Base-by-base conservation (phyloP, 2,329 filamentous ascomycete species). In the Phyllosticta ampelicida region DNA sequence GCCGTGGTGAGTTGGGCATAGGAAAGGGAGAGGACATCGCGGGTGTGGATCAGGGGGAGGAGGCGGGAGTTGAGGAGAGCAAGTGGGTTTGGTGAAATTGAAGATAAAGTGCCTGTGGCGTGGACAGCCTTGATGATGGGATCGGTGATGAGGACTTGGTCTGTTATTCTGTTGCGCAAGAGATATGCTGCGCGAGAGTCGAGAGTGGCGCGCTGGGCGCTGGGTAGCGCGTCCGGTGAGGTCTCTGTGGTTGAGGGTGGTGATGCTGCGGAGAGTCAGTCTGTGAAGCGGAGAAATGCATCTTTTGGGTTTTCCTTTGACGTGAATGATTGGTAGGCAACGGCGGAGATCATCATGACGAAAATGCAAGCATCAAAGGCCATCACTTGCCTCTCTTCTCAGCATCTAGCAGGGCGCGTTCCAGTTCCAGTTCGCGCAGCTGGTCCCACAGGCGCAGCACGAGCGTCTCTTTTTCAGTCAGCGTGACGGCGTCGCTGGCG, bases 121-220 rank as follows among this genome's bases (percentile, higher is more conserved):
- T 95, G 88, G 48, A 92, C 83, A 6, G 89, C 86, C 66, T 87
- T 89, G 59, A 95, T 75, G 48, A 88, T 84, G 8, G 90, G 89
- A 65, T 89, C 86, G 59, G 85, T 84, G 64, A 83, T 82, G 63
- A 94, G 72, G 56, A 89, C 83, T 52, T 80, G 83, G 61, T 87
- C 83, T 20, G 85, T 77, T 20, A 88, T 84, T 61, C 83, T 83
- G 68, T 86, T 86, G 62, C 83, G 83, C 58, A 92, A 77, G 48
- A 83, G 78, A 70, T 89, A 88, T 60, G 79, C 78, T 58, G 87
- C 84, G 66, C 84, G 84, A 23, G 87, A 83, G 64, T 89, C 81
- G 28, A 92, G 77, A 20, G 89, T 79, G 54, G 84, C 83, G 56
- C 78, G 77, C 70, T 90, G 83, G 6, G 84, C 83, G 56, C 67